These are phyloP conservation scores for Saccharum hybrid DNA, from an alignment of 202 grass and related monocot genomes.

Conservation along the genomic window DNA sequence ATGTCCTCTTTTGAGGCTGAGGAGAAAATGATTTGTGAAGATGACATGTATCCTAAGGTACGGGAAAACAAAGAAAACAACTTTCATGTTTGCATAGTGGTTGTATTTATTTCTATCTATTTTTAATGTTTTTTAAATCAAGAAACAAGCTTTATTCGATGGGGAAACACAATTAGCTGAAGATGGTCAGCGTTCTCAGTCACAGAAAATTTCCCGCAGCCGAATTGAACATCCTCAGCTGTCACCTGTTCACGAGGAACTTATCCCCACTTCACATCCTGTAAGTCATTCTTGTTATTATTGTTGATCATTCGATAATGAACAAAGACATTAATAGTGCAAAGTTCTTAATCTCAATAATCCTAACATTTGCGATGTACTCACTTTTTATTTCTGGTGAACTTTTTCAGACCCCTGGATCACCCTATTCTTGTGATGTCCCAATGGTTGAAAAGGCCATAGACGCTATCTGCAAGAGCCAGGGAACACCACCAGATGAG, in stretches of 20 bases:
- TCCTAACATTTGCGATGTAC: background rate
- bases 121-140: constrained; percentile 38
- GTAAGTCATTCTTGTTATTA: constrained; percentile 49
- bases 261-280: constrained; percentile 37
- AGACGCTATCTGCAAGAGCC: constrained; percentile 63
- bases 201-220: constrained; percentile 48
- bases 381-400: background rate
- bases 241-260: constrained; percentile 69
- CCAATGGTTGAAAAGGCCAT: constrained; percentile 85
- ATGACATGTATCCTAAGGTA: constrained; percentile 66
- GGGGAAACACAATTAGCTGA: constrained; percentile 32
- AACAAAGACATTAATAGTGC: background rate
- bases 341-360: constrained; percentile 15
- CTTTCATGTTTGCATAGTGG: constrained; percentile 21
- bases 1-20: constrained; percentile 46
- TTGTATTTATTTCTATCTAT: constrained; percentile 20
- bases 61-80: background rate
- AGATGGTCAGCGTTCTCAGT: constrained; percentile 39
- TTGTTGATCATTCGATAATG: constrained; percentile 1
- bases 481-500: constrained; percentile 56
- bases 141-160: constrained; percentile 72
- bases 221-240: constrained; percentile 66
- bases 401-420: constrained; percentile 40
- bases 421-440: constrained; percentile 75
- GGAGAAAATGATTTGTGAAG: constrained; percentile 79